A percentile compares a stretch with the other conserved stretches of the same genome.
Evolutionary conservation across 306 rosid species (phyloP).

Genomic region (Trifolium dubium): DNA sequence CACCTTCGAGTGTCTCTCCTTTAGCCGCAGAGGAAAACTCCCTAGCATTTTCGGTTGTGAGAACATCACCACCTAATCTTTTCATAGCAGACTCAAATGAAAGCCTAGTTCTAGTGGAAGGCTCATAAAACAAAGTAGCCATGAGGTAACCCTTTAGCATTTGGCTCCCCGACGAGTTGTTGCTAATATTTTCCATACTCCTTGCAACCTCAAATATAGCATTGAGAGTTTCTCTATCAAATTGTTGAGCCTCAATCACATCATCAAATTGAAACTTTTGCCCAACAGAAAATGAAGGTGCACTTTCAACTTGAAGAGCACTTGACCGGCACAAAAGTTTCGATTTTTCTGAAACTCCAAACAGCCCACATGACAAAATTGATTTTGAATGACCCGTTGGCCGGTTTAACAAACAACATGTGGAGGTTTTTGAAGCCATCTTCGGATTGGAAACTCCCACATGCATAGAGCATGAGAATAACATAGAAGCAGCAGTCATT

Average conservation of each 20-base stretch:
- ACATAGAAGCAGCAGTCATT: slow-evolving; percentile 68
- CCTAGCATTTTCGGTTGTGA: slow-evolving; percentile 93
- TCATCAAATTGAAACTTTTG: slow-evolving; percentile 73
- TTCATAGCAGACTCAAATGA: slow-evolving; percentile 98
- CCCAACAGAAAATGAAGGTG: slow-evolving; percentile 55
- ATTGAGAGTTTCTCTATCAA: slow-evolving; percentile 67
- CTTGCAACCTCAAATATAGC: slow-evolving; percentile 79
- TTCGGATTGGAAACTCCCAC: slow-evolving; percentile 45
- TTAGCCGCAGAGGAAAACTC: slow-evolving; percentile 96
- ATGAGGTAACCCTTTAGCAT: slow-evolving; percentile 85
- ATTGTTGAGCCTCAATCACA: slow-evolving; percentile 90
- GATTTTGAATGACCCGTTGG: slow-evolving; percentile 33
- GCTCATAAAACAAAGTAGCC: slow-evolving; percentile 97
- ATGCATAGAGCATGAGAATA: slow-evolving; percentile 54
- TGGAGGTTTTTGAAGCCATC: slow-evolving; percentile 38
- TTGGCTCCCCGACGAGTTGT: slow-evolving; percentile 71
- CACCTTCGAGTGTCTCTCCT: slow-evolving; percentile 96
- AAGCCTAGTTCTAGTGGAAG: slow-evolving; percentile 94
- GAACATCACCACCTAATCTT: slow-evolving; percentile 92
- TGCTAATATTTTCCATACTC: slow-evolving; percentile 79
- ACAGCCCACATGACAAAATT: slow-evolving; percentile 24
- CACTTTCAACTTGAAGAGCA: slow-evolving; percentile 53
- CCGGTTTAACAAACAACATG: slow-evolving; percentile 32
- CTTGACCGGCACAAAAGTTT: slow-evolving; percentile 43
- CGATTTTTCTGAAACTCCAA: slow-evolving; percentile 33